A percentile compares a stretch with the other conserved stretches of the same genome.
phyloP scores from a whole-genome alignment of 805 yeast genomes.

The Saturnispora silvae region DNA sequence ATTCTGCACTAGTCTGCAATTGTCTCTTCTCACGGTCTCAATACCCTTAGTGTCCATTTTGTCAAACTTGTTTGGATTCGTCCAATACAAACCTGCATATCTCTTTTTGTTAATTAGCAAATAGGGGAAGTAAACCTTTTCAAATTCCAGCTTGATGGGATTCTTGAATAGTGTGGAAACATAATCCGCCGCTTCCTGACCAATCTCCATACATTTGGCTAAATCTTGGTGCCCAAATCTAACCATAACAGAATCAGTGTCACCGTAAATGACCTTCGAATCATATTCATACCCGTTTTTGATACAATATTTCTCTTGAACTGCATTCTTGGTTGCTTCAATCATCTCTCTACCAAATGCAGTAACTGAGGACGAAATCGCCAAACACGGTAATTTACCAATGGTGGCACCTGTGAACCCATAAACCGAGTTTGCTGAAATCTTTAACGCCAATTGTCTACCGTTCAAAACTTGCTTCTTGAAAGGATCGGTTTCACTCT shows the following conservation, averaged over 20 bases:
- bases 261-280: slow-evolving; percentile 92
- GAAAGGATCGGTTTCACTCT: slow-evolving; percentile 90
- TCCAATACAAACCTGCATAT: slow-evolving; percentile 97
- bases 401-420: slow-evolving; percentile 99
- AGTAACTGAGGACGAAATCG: slow-evolving; percentile 91
- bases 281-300: slow-evolving; percentile 77
- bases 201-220: slow-evolving; percentile 77
- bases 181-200: slow-evolving; percentile 85
- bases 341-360: slow-evolving; percentile 97
- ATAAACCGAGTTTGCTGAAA: slow-evolving; percentile 96
- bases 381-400: slow-evolving; percentile 93
- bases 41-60: slow-evolving; percentile 98
- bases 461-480: slow-evolving; percentile 90
- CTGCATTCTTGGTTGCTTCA: slow-evolving; percentile 79
- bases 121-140: slow-evolving; percentile 93
- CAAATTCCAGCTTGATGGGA: slow-evolving; percentile 93
- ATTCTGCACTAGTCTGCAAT: slow-evolving; percentile 87
- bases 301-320: slow-evolving; percentile 68
- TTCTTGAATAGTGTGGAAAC: slow-evolving; percentile 71
- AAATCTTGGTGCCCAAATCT: slow-evolving; percentile 81
- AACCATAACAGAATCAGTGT: slow-evolving; percentile 98
- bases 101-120: slow-evolving; percentile 89
- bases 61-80: slow-evolving; percentile 81
- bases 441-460: slow-evolving; percentile 90
- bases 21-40: slow-evolving; percentile 96